phyloP scores from a whole-genome alignment of 805 yeast species.

The Sugiyamaella smithiae region DNA sequence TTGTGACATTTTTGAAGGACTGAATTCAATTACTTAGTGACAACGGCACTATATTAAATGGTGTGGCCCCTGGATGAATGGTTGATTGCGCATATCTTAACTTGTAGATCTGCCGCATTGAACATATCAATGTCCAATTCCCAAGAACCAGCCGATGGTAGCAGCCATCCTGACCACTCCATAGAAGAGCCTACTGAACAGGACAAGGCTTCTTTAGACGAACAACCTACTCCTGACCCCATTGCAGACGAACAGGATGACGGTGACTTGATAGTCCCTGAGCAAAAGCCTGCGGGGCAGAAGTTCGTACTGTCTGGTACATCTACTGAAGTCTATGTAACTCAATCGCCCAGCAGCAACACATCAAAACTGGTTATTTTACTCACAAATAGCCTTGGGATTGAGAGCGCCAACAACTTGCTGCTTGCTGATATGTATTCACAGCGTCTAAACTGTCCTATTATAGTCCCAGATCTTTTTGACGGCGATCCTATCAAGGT shows the following conservation, averaged over 20 bases:
- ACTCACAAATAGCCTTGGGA: slow-evolving; percentile 34
- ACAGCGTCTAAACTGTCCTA: slow-evolving; percentile 26
- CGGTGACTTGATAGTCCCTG: slow-evolving; percentile 1
- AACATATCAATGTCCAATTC: no score
- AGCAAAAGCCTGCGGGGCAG: slow-evolving; percentile 20
- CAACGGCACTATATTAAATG: no score
- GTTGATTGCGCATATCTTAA: no score
- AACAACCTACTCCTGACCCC: no score
- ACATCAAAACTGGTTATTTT: slow-evolving; percentile 22
- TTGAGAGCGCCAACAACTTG: slow-evolving; percentile 30
- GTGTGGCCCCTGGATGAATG: no score
- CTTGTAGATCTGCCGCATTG: no score
- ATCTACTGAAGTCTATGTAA: slow-evolving; percentile 23
- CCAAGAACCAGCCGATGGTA: no score
- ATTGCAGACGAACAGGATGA: background rate
- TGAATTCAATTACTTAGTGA: no score
- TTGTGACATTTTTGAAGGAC: no score
- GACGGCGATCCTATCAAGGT: slow-evolving; percentile 30
- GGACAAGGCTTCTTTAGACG: no score
- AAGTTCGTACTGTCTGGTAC: slow-evolving; percentile 25
- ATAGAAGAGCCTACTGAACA: no score
- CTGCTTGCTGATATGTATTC: slow-evolving; percentile 33
- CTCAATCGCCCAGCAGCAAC: slow-evolving; percentile 15
- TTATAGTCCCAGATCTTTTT: slow-evolving; percentile 34
- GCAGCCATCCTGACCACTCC: no score